Conservation (phyloP, 768 basidiomycete genomes). For the Rubroboletus pulcherrimus region DNA sequence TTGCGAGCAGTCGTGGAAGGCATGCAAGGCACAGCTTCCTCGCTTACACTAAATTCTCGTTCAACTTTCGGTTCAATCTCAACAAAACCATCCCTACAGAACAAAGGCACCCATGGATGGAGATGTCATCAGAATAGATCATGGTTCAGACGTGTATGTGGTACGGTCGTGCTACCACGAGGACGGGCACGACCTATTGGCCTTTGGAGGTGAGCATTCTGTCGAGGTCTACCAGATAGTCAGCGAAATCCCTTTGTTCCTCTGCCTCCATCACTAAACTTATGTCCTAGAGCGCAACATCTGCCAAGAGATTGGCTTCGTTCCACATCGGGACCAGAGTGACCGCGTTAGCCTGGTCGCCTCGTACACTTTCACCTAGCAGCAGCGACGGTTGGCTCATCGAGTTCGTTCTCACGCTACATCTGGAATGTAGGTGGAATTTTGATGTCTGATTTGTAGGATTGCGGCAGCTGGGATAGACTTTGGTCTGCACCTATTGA, state of each 20-base stretch:
- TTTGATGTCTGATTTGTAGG: conserved; percentile 36
- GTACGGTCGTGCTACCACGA: conserved; percentile 61
- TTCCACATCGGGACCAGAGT: conserved; percentile 71
- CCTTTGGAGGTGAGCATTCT: conserved; percentile 69
- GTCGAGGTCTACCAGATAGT: conserved; percentile 68
- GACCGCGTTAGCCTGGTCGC: conserved; percentile 78
- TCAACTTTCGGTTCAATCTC: background rate
- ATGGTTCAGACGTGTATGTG: conserved; percentile 57
- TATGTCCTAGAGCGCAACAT: conserved; percentile 37
- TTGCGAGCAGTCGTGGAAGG: conserved; percentile 21
- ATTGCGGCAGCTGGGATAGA: conserved; percentile 65
- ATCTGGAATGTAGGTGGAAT: background rate
- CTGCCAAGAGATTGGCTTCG: conserved; percentile 53
- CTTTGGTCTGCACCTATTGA: conserved; percentile 67
- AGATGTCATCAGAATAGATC: conserved; percentile 48
- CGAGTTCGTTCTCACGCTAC: conserved; percentile 47
- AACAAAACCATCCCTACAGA: background rate
- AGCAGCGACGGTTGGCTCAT: conserved; percentile 63
- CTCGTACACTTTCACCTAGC: conserved; percentile 63
- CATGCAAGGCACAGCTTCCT: conserved; percentile 9
- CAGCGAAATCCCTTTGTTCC: conserved; percentile 26
- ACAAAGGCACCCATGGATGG: conserved; percentile 38
- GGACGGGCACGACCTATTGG: conserved; percentile 64
- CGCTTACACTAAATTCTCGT: background rate
- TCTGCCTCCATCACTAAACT: conserved; percentile 5